Conservation (phyloP, 345 rosid species). For the Chamaenerion angustifolium region DNA sequence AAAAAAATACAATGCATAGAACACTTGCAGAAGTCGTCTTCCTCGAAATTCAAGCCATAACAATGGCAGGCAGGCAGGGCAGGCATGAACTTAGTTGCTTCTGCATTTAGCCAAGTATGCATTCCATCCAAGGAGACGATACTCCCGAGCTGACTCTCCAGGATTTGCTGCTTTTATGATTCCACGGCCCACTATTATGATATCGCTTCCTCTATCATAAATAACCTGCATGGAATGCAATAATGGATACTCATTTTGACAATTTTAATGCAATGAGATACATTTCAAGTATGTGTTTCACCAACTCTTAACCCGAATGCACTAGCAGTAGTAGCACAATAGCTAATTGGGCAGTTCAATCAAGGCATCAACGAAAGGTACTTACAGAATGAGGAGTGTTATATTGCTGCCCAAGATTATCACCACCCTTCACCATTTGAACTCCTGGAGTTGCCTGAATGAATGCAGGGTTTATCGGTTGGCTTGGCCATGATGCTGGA, state of each 20-base stretch:
- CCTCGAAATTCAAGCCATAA: no score
- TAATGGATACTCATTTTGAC: no score
- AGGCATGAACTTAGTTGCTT: no score
- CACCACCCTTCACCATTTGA: constrained; percentile 87
- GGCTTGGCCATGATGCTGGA: constrained; percentile 92
- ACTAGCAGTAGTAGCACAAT: no score
- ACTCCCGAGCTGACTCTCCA: constrained; percentile 59
- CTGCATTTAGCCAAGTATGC: constrained; percentile 66
- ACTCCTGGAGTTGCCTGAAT: constrained; percentile 99
- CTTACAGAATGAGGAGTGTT: constrained; percentile 92
- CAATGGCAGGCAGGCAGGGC: no score
- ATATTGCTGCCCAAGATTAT: constrained; percentile 85
- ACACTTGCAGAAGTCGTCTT: no score
- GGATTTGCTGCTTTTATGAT: constrained; percentile 79
- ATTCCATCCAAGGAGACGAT: constrained; percentile 90
- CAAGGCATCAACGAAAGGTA: not conserved
- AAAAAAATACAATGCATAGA: no score
- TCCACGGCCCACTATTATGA: constrained; percentile 90
- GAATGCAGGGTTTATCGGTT: constrained; percentile 61
- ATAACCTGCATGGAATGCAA: constrained; percentile 39
- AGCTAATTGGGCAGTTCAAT: no score
- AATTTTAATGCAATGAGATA: no score
- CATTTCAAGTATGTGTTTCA: not conserved
- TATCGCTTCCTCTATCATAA: constrained; percentile 80
- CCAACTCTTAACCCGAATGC: no score